Evolutionary conservation across 495 filamentous ascomycete genomes (phyloP).

Genomic region (Aspergillus wentii): DNA sequence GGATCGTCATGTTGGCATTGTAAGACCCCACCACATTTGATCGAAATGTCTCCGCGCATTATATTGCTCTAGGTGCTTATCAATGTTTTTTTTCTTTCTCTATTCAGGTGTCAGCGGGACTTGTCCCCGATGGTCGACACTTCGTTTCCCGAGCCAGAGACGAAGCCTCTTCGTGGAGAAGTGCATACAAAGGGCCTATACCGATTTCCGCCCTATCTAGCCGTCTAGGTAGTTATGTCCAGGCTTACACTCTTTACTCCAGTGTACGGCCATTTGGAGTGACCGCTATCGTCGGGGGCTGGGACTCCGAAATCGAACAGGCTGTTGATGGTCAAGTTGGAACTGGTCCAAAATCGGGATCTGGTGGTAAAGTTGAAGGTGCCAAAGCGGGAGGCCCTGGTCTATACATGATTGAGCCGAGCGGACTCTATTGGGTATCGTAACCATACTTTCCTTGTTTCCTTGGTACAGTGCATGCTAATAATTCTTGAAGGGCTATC

Average conservation of each 20-base stretch:
- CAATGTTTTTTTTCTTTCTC: no score
- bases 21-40: constrained; percentile 40
- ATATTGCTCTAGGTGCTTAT: neutral
- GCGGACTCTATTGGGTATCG: constrained; percentile 85
- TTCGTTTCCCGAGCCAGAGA: constrained; percentile 92
- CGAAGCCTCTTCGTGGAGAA: constrained; percentile 85
- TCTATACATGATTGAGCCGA: constrained; percentile 98
- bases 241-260: constrained; percentile 95
- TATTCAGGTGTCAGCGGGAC: constrained; percentile 87
- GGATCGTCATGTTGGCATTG: constrained; percentile 89
- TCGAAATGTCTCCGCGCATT: neutral
- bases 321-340: constrained; percentile 87
- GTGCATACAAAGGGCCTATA: constrained; percentile 87
- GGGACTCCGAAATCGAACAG: constrained; percentile 76
- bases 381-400: constrained; percentile 80
- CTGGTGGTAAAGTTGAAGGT: constrained; percentile 72
- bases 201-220: constrained; percentile 78
- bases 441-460: neutral
- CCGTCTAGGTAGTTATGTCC: constrained; percentile 90
- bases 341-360: constrained; percentile 65
- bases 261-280: constrained; percentile 95
- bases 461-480: constrained; percentile 1
- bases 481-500: constrained; percentile 65
- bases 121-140: constrained; percentile 91
- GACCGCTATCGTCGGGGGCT: constrained; percentile 89